These are phyloP conservation scores for Fraxinus sp. DNA, from an alignment of 305 asterid species.

Conservation along the genomic window DNA sequence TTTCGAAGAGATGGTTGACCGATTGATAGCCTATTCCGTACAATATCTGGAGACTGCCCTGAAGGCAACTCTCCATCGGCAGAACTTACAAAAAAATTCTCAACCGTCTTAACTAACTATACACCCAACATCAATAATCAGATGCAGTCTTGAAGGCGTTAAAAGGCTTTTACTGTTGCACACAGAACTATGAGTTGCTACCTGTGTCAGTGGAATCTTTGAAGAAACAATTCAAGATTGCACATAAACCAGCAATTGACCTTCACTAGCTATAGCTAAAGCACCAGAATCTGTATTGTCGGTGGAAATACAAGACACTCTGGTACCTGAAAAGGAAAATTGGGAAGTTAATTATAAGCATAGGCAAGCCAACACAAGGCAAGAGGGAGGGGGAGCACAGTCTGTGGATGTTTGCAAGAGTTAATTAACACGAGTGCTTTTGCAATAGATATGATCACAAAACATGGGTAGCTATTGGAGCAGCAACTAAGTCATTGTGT, in stretches of 20 bases:
- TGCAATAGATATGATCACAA: neutral
- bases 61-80: neutral
- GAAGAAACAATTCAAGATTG: slow-evolving; percentile 35
- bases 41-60: neutral
- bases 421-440: neutral
- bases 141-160: neutral
- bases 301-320: slow-evolving; percentile 54
- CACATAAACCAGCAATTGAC: slow-evolving; percentile 61
- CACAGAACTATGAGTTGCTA: neutral
- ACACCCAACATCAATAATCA: neutral
- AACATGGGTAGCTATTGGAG: neutral
- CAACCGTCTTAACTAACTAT: neutral
- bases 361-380: neutral
- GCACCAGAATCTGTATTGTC: slow-evolving; percentile 57
- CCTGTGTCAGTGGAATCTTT: neutral
- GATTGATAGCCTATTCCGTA: neutral
- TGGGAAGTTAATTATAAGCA: neutral
- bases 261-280: slow-evolving; percentile 65
- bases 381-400: neutral
- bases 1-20: neutral
- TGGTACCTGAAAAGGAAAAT: slow-evolving; percentile 43
- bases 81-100: neutral
- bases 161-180: neutral
- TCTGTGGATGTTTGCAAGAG: neutral
- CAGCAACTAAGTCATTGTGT: neutral